Percentiles rank a stretch among this genome's conserved stretches.
phyloP scores from a whole-genome alignment of 305 asterid genomes.

The Coffea humblotiana region DNA sequence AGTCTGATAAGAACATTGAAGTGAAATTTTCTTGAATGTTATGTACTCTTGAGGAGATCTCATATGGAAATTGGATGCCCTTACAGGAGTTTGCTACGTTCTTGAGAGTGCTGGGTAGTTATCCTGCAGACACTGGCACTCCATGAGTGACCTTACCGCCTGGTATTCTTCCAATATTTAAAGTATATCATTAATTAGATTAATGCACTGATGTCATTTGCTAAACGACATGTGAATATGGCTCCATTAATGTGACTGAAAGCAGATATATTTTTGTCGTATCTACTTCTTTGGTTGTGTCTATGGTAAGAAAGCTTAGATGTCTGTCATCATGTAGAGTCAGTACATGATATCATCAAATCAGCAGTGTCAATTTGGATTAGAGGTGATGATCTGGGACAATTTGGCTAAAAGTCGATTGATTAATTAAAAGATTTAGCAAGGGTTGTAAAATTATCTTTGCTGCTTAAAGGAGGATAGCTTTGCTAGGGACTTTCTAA shows the following conservation, averaged over 20 bases:
- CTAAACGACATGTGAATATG: neutral
- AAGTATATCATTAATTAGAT: neutral
- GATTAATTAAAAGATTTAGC: neutral
- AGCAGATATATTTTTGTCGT: neutral
- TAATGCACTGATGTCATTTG: constrained; percentile 3
- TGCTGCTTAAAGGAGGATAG: neutral
- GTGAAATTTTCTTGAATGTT: constrained; percentile 2
- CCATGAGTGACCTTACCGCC: constrained; percentile 38
- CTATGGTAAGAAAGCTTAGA: neutral
- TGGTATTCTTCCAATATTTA: constrained; percentile 31
- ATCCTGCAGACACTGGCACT: constrained; percentile 81
- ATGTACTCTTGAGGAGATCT: neutral
- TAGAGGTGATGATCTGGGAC: neutral
- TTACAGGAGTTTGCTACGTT: constrained; percentile 93
- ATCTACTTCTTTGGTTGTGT: neutral
- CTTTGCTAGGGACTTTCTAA: neutral
- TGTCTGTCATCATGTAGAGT: neutral
- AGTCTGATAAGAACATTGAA: constrained; percentile 1
- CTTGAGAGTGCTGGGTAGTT: constrained; percentile 95
- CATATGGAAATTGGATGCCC: constrained; percentile 4
- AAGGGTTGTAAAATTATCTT: no score
- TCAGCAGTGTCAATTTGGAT: neutral
- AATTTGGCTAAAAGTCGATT: neutral
- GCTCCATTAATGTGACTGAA: neutral
- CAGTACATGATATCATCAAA: neutral